phyloP scores from a whole-genome alignment of 2,329 filamentous ascomycete species.

The Fusarium pseudograminearum region DNA sequence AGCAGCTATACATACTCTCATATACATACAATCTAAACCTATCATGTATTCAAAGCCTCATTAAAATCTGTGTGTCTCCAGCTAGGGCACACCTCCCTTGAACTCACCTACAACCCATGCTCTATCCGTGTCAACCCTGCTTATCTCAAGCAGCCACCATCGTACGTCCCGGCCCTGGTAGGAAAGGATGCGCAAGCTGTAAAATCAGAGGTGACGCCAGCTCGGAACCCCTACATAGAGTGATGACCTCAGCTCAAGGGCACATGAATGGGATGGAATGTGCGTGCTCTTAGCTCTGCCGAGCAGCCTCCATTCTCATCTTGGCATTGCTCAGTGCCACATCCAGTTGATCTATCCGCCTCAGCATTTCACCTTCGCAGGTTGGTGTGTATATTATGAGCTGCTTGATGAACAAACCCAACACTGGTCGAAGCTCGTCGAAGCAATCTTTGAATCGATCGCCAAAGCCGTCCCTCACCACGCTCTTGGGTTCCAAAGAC shows the following conservation, averaged over 20 bases:
- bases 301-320: conserved; percentile 1
- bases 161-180: neutral
- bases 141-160: conserved; percentile 11
- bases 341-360: conserved; percentile 21
- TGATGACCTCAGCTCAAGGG: conserved; percentile 24
- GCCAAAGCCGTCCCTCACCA: conserved; percentile 18
- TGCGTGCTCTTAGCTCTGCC: neutral
- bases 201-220: conserved; percentile 6
- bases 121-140: conserved; percentile 17
- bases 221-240: neutral
- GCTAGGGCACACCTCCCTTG: conserved; percentile 31
- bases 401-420: conserved; percentile 10
- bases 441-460: conserved; percentile 33
- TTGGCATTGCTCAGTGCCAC: conserved; percentile 9
- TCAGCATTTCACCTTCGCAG: conserved; percentile 23
- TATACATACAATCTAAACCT: neutral
- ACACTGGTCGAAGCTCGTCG: conserved; percentile 1
- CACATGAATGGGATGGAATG: conserved; percentile 24
- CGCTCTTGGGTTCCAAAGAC: neutral
- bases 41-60: neutral
- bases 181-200: neutral
- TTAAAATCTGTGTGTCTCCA: conserved; percentile 6
- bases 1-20: neutral
- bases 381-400: conserved; percentile 12
- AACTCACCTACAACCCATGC: conserved; percentile 12